Conservation (phyloP, 306 rosid genomes). For the Casuarina cunninghamiana region DNA sequence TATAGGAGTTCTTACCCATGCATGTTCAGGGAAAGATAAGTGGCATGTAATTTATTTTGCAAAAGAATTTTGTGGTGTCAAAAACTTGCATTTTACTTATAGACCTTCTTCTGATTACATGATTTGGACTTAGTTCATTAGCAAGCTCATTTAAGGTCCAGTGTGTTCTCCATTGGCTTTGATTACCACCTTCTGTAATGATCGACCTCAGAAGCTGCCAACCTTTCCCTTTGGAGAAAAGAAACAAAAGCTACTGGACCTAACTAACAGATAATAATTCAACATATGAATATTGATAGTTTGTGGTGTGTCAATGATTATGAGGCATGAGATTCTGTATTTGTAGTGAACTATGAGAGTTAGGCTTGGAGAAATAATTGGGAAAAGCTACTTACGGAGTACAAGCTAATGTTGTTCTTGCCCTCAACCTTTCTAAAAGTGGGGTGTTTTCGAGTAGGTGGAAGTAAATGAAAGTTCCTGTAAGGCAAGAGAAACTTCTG, state of each 20-base stretch:
- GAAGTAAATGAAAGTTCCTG: neutral
- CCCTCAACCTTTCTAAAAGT: neutral
- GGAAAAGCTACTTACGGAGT: neutral
- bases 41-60: too few species aligned
- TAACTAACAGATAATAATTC: too few species aligned
- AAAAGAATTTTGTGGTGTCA: too few species aligned
- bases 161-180: neutral
- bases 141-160: neutral
- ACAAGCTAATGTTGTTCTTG: neutral
- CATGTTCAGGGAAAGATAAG: too few species aligned
- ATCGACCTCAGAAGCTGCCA: too few species aligned
- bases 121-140: too few species aligned
- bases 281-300: neutral
- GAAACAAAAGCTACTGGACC: too few species aligned
- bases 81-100: too few species aligned
- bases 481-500: neutral
- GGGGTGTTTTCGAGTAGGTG: neutral
- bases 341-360: neutral
- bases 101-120: neutral
- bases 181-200: too few species aligned
- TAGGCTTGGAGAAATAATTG: neutral
- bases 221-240: too few species aligned
- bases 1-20: too few species aligned
- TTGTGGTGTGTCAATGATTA: neutral
- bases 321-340: neutral